Evolutionary conservation across 371 early-diverging fungal genomes (phyloP).

Genomic region (Mucor mucedo): DNA sequence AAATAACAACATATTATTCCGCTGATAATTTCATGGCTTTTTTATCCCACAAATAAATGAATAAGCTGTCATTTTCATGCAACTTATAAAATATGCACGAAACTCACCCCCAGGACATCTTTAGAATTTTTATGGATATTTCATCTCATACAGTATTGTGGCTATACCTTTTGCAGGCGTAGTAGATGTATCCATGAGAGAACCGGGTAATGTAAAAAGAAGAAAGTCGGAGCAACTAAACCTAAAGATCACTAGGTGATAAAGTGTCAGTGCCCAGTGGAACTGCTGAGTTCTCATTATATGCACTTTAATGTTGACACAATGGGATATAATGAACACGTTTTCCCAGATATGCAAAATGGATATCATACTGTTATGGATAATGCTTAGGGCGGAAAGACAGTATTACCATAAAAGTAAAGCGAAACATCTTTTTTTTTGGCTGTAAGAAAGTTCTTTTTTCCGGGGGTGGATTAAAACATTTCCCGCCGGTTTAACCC

Average conservation of each 20-base stretch:
- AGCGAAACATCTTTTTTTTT: too few relatives aligned
- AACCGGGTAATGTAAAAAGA: constrained; percentile 6
- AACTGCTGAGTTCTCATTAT: constrained; percentile 18
- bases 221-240: constrained; percentile 11
- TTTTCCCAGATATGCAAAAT: constrained; percentile 15
- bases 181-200: constrained; percentile 3
- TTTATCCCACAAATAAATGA: too few relatives aligned
- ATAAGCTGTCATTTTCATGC: too few relatives aligned
- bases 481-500: background rate
- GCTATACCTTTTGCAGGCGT: constrained; percentile 10
- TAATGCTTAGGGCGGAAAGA: background rate
- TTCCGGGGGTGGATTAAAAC: background rate
- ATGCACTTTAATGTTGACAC: constrained; percentile 10
- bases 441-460: too few relatives aligned
- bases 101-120: too few relatives aligned
- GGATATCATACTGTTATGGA: constrained; percentile 13
- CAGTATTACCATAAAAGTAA: too few relatives aligned
- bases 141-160: constrained; percentile 4
- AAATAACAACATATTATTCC: too few relatives aligned
- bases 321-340: constrained; percentile 18
- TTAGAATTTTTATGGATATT: too few relatives aligned
- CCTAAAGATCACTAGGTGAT: background rate
- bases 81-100: too few relatives aligned
- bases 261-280: constrained; percentile 16
- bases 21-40: too few relatives aligned